A percentile compares a stretch with the other conserved stretches of the same genome.
These are phyloP conservation scores for Tuber indicum DNA, from an alignment of 495 filamentous ascomycete species.

Conservation along the genomic window DNA sequence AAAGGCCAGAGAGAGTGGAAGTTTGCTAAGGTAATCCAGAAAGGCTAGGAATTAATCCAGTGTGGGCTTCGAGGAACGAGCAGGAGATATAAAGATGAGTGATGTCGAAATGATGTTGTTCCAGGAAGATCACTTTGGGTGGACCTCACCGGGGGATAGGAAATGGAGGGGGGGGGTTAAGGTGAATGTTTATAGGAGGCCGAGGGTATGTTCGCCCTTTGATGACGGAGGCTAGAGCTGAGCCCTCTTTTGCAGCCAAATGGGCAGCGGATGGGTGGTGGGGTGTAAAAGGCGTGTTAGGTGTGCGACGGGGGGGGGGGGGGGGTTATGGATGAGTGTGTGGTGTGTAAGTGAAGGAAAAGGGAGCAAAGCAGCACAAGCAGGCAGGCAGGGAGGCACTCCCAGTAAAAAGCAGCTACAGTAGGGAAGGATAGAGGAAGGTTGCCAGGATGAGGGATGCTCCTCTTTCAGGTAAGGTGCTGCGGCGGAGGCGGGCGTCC, in stretches of 20 bases:
- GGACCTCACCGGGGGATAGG: slow-evolving; percentile 36
- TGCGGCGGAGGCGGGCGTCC: slow-evolving; percentile 4
- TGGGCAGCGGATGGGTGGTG: not conserved
- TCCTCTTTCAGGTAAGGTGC: slow-evolving; percentile 17
- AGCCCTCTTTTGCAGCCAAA: slow-evolving; percentile 26
- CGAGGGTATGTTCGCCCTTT: slow-evolving; percentile 30
- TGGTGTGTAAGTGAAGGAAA: slow-evolving; percentile 1
- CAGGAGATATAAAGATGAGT: slow-evolving; percentile 40
- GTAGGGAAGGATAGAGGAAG: slow-evolving; percentile 23
- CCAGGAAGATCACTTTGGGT: slow-evolving; percentile 34
- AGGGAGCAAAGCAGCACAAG: not conserved
- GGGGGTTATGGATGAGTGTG: not conserved
- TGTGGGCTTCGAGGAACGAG: slow-evolving; percentile 31
- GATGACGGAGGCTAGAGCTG: slow-evolving; percentile 40
- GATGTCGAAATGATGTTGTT: slow-evolving; percentile 40
- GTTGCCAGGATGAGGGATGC: slow-evolving; percentile 21
- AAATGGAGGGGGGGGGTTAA: slow-evolving; percentile 26
- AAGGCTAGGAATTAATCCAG: slow-evolving; percentile 24
- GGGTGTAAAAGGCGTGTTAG: not conserved
- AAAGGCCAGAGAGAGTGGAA: not conserved
- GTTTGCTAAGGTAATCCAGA: not conserved
- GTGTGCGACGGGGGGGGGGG: not conserved
- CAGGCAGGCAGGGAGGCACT: not conserved
- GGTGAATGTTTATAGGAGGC: slow-evolving; percentile 38
- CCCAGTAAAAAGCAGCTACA: not conserved